Evolutionary conservation across 1,139 yeast genomes (phyloP).

Genomic region (Lodderomyces theae): DNA sequence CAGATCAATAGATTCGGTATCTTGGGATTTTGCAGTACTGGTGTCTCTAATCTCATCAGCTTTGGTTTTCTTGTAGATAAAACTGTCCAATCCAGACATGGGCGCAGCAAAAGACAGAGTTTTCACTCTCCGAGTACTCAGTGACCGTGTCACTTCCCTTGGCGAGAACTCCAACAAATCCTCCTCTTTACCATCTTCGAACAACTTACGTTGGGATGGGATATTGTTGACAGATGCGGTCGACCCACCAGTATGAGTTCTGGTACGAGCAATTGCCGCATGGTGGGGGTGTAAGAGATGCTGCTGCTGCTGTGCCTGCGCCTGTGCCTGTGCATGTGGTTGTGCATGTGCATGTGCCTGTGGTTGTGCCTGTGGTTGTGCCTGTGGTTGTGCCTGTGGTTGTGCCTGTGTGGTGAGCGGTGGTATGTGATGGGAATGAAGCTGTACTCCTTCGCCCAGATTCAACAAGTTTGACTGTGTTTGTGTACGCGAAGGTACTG

Average conservation of each 20-base stretch:
- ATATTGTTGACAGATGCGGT: constrained; percentile 20
- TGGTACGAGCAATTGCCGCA: not conserved
- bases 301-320: not conserved
- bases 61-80: constrained; percentile 4
- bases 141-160: constrained; percentile 33
- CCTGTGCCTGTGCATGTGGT: constrained; percentile 9
- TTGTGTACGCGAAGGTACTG: constrained; percentile 9
- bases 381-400: not conserved
- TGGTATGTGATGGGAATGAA: not conserved
- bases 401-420: not conserved
- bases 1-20: constrained; percentile 7
- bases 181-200: constrained; percentile 34
- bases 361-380: constrained; percentile 1
- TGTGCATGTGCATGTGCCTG: constrained; percentile 8
- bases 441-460: constrained; percentile 2
- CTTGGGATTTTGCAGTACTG: not conserved
- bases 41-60: not conserved
- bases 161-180: constrained; percentile 36
- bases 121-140: constrained; percentile 36
- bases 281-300: constrained; percentile 4
- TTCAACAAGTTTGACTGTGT: constrained; percentile 4
- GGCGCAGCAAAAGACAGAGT: constrained; percentile 27
- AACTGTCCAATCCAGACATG: constrained; percentile 10
- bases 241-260: constrained; percentile 10
- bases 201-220: constrained; percentile 58